Evolutionary conservation across 768 basidiomycete species (phyloP).

Genomic region (Filobasidium floriforme): DNA sequence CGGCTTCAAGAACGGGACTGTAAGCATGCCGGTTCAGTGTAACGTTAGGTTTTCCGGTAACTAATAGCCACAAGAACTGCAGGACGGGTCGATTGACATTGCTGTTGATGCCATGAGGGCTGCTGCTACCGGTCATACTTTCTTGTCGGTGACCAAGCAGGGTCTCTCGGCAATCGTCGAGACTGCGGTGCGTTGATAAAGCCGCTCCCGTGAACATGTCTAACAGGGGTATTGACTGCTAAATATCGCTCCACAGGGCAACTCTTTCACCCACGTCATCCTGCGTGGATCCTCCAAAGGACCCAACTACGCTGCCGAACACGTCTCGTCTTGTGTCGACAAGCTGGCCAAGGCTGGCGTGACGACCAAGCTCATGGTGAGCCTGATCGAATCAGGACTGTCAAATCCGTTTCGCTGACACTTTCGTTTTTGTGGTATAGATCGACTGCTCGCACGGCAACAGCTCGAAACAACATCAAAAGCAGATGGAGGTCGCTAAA

Average conservation of each 20-base stretch:
- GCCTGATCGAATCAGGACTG: slow-evolving; percentile 21
- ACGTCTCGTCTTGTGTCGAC: slow-evolving; percentile 65
- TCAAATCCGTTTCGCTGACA: too few relatives aligned
- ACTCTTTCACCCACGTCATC: slow-evolving; percentile 89
- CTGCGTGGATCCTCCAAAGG: slow-evolving; percentile 82
- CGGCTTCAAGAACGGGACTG: slow-evolving; percentile 95
- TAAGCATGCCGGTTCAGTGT: slow-evolving; percentile 13
- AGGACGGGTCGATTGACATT: slow-evolving; percentile 78
- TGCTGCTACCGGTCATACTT: slow-evolving; percentile 82
- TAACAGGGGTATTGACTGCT: neutral
- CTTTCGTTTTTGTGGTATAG: slow-evolving; percentile 11
- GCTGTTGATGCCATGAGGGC: slow-evolving; percentile 94
- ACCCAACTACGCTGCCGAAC: slow-evolving; percentile 77
- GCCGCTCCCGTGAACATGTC: neutral
- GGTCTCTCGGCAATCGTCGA: slow-evolving; percentile 67
- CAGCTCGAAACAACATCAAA: slow-evolving; percentile 83
- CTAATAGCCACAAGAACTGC: neutral
- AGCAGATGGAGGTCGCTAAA: slow-evolving; percentile 79
- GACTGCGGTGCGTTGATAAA: slow-evolving; percentile 58
- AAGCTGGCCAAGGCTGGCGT: slow-evolving; percentile 74
- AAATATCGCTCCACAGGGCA: slow-evolving; percentile 47
- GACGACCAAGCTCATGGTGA: slow-evolving; percentile 75
- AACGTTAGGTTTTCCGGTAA: neutral
- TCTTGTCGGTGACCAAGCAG: slow-evolving; percentile 94
- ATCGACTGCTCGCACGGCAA: slow-evolving; percentile 67